Evolutionary conservation across 192 early-diverging fungal genomes (phyloP).

Genomic region (Backusella westeae): DNA sequence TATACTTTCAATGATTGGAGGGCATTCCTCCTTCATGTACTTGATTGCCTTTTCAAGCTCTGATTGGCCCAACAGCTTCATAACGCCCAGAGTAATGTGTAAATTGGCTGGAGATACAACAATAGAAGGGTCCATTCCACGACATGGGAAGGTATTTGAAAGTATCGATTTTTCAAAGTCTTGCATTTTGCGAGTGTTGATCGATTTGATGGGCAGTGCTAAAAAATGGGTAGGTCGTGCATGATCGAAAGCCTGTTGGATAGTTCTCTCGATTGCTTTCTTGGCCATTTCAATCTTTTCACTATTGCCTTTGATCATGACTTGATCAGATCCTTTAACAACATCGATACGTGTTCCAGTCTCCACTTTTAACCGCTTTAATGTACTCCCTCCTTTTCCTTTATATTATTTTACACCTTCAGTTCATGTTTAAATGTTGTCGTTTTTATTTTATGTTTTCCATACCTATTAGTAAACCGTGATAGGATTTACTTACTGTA

Average conservation of each 20-base stretch:
- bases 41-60: conserved; percentile 21
- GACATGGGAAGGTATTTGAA: not conserved
- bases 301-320: conserved; percentile 30
- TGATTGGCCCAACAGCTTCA: conserved; percentile 21
- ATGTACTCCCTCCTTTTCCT: conserved; percentile 31
- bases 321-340: conserved; percentile 16
- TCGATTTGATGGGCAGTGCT: conserved; percentile 12
- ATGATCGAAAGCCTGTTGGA: conserved; percentile 11
- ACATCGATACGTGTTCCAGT: conserved; percentile 33
- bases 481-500: conserved; percentile 9
- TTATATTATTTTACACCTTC: not conserved
- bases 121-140: conserved; percentile 12
- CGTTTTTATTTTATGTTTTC: not conserved
- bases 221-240: conserved; percentile 30
- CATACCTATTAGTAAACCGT: conserved; percentile 21
- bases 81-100: conserved; percentile 32
- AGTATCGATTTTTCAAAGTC: conserved; percentile 21
- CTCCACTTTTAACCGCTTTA: conserved; percentile 27
- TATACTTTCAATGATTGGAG: not conserved
- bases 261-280: conserved; percentile 17
- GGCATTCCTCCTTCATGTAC: conserved; percentile 19
- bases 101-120: conserved; percentile 18
- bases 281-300: conserved; percentile 27
- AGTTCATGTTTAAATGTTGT: not conserved
- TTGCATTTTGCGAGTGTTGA: conserved; percentile 15